These are phyloP conservation scores for Cydonia oblonga DNA, from an alignment of 331 rosid genomes.

Conservation along the genomic window DNA sequence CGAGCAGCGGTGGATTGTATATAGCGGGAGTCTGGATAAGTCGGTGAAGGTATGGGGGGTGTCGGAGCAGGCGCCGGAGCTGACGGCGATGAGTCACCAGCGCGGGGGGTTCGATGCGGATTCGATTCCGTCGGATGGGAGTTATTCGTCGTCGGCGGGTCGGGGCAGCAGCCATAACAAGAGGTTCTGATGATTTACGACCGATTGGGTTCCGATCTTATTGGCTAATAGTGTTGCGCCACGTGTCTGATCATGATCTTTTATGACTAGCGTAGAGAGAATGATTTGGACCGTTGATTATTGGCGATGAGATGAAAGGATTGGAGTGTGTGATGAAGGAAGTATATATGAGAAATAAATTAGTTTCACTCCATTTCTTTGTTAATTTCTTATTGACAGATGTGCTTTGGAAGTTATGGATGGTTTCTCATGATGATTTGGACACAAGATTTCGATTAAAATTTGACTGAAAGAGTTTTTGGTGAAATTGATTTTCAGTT, in stretches of 20 bases:
- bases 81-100: constrained; percentile 1
- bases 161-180: constrained; percentile 6
- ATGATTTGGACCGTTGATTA: background rate
- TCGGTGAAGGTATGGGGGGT: constrained; percentile 90
- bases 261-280: background rate
- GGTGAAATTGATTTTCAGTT: too few species aligned
- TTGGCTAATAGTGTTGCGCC: background rate
- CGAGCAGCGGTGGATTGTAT: constrained; percentile 47
- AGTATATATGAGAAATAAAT: background rate
- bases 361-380: background rate
- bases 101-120: constrained; percentile 16
- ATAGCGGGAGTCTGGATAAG: constrained; percentile 89
- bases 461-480: too few species aligned
- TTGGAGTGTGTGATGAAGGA: background rate
- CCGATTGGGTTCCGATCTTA: background rate
- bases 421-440: background rate
- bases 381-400: background rate
- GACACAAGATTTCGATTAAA: too few species aligned
- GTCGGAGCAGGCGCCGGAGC: constrained; percentile 26
- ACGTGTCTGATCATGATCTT: background rate
- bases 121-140: constrained; percentile 30
- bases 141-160: constrained; percentile 30
- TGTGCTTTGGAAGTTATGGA: too few species aligned
- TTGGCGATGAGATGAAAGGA: background rate
- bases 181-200: constrained; percentile 5